Percentiles rank a stretch among this genome's conserved stretches.
Evolutionary conservation across 1,284 basidiomycete species (phyloP).

Genomic region (Bondarzewia mesenterica): DNA sequence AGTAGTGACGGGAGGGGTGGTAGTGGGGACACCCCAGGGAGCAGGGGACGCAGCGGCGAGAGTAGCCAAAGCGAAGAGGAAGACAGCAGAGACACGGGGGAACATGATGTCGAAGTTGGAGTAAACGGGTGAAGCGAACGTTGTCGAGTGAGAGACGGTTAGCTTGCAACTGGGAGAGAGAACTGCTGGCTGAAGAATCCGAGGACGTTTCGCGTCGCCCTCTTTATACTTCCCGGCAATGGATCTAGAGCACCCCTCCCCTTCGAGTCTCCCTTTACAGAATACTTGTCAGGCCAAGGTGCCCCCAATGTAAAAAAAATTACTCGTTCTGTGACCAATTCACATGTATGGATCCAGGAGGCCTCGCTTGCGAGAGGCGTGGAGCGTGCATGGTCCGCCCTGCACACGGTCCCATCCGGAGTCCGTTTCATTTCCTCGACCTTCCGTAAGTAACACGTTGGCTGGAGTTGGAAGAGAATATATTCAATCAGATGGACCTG

Average conservation of each 20-base stretch:
- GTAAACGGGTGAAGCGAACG: neutral
- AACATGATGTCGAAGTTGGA: constrained; percentile 11
- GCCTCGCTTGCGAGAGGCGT: no score
- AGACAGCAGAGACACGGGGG: constrained; percentile 8
- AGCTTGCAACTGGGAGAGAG: neutral
- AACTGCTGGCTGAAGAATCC: neutral
- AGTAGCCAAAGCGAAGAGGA: constrained; percentile 13
- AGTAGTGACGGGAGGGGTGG: neutral
- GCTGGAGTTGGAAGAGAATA: no score
- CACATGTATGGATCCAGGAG: no score
- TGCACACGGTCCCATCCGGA: no score
- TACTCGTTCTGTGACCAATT: no score
- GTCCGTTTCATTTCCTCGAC: no score
- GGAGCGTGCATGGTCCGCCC: no score
- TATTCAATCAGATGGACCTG: neutral
- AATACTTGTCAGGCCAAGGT: neutral
- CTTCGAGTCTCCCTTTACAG: neutral
- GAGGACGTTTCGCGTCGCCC: neutral
- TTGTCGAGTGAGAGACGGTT: neutral
- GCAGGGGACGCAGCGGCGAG: constrained; percentile 14
- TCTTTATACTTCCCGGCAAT: neutral
- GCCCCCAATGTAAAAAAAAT: neutral
- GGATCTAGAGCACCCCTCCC: neutral
- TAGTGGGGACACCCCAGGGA: neutral
- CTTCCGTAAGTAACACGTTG: no score